Evolutionary conservation across 2,329 filamentous ascomycete genomes (phyloP), one percentile per base, ranked within the genome.

Genomic region (Elsinoe batatas): DNA sequence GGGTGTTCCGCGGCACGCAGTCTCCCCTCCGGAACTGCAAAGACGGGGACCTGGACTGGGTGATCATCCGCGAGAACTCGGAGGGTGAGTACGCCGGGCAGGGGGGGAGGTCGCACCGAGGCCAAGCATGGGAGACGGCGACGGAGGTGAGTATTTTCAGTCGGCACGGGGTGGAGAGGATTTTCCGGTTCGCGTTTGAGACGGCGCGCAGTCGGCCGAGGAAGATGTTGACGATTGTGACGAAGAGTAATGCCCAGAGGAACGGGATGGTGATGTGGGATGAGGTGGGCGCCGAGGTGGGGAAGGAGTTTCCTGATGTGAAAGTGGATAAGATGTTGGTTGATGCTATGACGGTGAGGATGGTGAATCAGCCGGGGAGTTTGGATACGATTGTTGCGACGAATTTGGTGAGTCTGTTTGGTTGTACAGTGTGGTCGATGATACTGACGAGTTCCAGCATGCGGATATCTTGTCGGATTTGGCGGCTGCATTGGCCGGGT

Each of bases 391-490:
- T 72, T 58, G 81, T 84, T 18, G 81, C 80, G 1, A 82, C 79
- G 3, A 84, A 84, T 60, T 63, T 84, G 57, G 66, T 69, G 58
- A 58, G 63, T 18, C 42, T 57, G n/a, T 13, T 13, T 35, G 5
- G 36, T n/a, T 8, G 33, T 44, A 42, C 5, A 10, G 10, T 6
- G 8, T 50, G 18, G 13, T 5, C 17, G 15, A 2, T 10, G 17
- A 12, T 13, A 18, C 55, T 53, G 32, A 44, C n/a, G 11, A 35
- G 20, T 5, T 5, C 5, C 44, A 69, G 63, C 68, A 71, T 44
- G 83, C 82, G 3, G 84, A 87, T 61, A 87, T 87, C 50, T 76
- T 88, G 3, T 85, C 83, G 0, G 84, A 88, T 63, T 72, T 88
- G 17, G 85, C 84, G 5, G 84, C 85, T 12, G 82, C 83, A 0